Base-by-base conservation (phyloP, 2,329 filamentous ascomycete genomes). In the Talaromyces funiculosus region DNA sequence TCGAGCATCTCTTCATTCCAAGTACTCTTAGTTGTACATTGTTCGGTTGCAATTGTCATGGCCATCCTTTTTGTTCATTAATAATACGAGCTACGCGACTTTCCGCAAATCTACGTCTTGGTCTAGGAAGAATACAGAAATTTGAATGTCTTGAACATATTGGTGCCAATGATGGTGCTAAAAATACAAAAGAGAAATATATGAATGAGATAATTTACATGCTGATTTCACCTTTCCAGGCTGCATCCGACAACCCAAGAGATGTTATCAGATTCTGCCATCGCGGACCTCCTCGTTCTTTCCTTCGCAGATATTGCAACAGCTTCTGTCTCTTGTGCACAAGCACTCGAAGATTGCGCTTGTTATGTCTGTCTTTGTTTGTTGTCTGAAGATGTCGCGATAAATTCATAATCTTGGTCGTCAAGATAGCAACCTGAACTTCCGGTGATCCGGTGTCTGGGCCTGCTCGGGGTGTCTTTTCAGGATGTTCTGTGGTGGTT, bases 371-470 rank as follows among this genome's bases (percentile, higher is more conserved):
- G 73, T 99, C 94, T 73, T 88, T 91, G 74, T 89, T 90, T 67
- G 86, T 83, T 43, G 79, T 81, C 69, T 88, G 82, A 56, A 96
- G 76, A 65, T 88, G 86, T 66, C 89, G 82, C 16, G 89, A 87
- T 54, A 99, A 75, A 24, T 88, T 86, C 64, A 90, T 83, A 72
- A 99, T 99, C 82, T 97, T 97, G 61, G 91, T 85, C 3, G 94
- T 99, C 73, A 99, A 76, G 67, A 99, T 95, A 49, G 92, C 92
- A 66, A 95, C 91, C 80, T 99, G 94, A n/a, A 99, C 95, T 77
- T 99, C 94, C 6, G 90, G 90, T 68, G 90, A 96, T 37, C 94
- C 94, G 0, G 93, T 99, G 72, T 99, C 94, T 4, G 89, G 89
- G 0, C 94, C 94, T n/a, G 87, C 86, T 33, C 95, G 88, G 53